Conservation (phyloP, 2,329 filamentous ascomycete genomes). For the Stenocarpella maydis region DNA sequence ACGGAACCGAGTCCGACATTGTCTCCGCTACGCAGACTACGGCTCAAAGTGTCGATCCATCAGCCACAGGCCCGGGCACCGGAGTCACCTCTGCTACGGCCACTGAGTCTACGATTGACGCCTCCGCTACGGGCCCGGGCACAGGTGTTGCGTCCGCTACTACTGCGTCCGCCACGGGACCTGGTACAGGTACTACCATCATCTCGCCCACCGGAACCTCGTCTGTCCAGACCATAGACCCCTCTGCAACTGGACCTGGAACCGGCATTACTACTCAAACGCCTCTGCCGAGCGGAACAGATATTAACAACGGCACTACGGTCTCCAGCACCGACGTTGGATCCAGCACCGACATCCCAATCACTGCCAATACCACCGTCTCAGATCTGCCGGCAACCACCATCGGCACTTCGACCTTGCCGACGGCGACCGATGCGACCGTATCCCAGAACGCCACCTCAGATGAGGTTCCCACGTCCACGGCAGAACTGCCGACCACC, state of each 20-base stretch:
- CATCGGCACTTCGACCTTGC: conserved; percentile 20
- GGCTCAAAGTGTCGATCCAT: conserved; percentile 34
- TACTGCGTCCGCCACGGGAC: conserved; percentile 1
- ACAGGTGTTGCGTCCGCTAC: conserved; percentile 15
- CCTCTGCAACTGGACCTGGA: conserved; percentile 26
- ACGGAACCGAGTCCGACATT: conserved; percentile 29
- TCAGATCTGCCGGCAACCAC: conserved; percentile 17
- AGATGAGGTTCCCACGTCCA: conserved; percentile 24
- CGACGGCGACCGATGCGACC: conserved; percentile 19
- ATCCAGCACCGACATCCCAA: conserved; percentile 19
- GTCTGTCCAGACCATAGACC: not conserved
- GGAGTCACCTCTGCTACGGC: conserved; percentile 4
- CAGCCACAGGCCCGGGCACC: conserved; percentile 29
- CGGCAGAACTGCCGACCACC: conserved; percentile 30
- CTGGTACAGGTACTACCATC: conserved; percentile 20
- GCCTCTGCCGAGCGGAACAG: conserved; percentile 19
- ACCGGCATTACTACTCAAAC: conserved; percentile 29
- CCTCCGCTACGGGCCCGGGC: conserved; percentile 23
- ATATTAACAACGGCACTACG: not conserved
- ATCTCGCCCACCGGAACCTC: not conserved
- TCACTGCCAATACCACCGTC: conserved; percentile 33
- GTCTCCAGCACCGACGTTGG: not conserved
- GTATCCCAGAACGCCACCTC: conserved; percentile 32
- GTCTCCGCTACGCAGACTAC: conserved; percentile 6
- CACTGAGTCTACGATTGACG: not conserved